Conservation (phyloP, 768 basidiomycete genomes). For the Cytidiella melzeri region DNA sequence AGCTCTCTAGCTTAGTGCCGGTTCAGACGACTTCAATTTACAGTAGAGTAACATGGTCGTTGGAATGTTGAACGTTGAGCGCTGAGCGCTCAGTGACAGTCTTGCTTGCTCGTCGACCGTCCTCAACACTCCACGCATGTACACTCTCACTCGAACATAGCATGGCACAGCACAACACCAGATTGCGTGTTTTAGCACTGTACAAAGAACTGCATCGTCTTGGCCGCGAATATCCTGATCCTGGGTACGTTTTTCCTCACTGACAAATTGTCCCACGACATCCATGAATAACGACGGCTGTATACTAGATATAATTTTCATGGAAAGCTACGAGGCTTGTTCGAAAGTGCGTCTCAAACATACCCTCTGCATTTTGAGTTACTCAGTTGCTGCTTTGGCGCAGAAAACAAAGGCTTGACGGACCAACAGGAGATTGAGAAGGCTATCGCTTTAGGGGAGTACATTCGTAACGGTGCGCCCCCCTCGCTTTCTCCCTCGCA, state of each 20-base stretch:
- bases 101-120: too few species aligned
- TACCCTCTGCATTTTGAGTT: neutral
- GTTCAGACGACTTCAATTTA: too few species aligned
- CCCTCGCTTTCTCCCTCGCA: neutral
- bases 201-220: constrained; percentile 82
- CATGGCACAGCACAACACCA: constrained; percentile 47
- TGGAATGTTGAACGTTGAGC: too few species aligned
- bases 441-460: constrained; percentile 70
- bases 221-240: constrained; percentile 78
- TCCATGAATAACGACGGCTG: neutral
- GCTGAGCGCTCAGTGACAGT: too few species aligned
- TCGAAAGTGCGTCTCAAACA: constrained; percentile 51
- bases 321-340: constrained; percentile 61
- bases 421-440: constrained; percentile 70
- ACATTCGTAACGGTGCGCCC: constrained; percentile 74
- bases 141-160: too few species aligned
- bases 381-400: neutral
- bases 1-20: too few species aligned
- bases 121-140: too few species aligned
- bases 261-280: constrained; percentile 2
- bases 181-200: constrained; percentile 59
- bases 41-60: too few species aligned
- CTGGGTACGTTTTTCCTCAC: constrained; percentile 47
- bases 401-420: constrained; percentile 64
- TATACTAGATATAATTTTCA: constrained; percentile 67